These are phyloP conservation scores for Podila epigama DNA, from an alignment of 192 early-diverging fungal species.

Conservation along the genomic window DNA sequence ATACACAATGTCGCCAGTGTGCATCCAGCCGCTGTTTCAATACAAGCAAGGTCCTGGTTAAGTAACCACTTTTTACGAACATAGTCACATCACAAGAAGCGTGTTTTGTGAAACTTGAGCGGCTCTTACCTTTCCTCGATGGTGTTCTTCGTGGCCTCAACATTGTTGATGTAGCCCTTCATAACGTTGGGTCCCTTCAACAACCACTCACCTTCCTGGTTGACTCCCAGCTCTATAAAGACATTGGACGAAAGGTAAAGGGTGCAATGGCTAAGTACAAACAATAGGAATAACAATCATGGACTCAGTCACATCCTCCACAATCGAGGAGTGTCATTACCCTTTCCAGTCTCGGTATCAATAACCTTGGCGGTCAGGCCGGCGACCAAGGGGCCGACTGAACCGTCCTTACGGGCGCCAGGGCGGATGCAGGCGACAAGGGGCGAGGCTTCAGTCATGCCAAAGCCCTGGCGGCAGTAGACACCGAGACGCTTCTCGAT, in stretches of 20 bases:
- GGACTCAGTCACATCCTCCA: no score
- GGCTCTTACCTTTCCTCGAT: conserved; percentile 30
- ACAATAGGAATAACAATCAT: no score
- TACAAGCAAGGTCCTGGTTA: not conserved
- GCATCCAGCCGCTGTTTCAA: conserved; percentile 51
- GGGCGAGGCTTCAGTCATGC: conserved; percentile 61
- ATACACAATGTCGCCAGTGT: conserved; percentile 67
- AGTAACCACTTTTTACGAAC: not conserved
- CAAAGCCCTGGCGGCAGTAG: conserved; percentile 64
- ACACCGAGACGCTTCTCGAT: conserved; percentile 54
- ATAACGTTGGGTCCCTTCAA: conserved; percentile 57
- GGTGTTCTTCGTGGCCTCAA: conserved; percentile 49
- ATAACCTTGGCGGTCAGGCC: conserved; percentile 56
- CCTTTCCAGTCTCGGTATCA: conserved; percentile 55
- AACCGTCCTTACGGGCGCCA: conserved; percentile 33
- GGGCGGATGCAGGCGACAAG: conserved; percentile 34
- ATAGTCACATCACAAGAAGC: not conserved
- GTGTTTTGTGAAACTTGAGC: not conserved
- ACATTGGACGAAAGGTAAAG: no score
- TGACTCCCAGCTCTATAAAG: conserved; percentile 50
- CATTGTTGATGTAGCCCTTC: conserved; percentile 62
- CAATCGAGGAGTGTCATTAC: conserved; percentile 13
- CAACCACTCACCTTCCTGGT: conserved; percentile 55
- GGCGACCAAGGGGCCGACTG: conserved; percentile 54
- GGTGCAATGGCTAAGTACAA: no score